Conservation (phyloP, 129 eudicot genomes). For the Escallonia herrerae region DNA sequence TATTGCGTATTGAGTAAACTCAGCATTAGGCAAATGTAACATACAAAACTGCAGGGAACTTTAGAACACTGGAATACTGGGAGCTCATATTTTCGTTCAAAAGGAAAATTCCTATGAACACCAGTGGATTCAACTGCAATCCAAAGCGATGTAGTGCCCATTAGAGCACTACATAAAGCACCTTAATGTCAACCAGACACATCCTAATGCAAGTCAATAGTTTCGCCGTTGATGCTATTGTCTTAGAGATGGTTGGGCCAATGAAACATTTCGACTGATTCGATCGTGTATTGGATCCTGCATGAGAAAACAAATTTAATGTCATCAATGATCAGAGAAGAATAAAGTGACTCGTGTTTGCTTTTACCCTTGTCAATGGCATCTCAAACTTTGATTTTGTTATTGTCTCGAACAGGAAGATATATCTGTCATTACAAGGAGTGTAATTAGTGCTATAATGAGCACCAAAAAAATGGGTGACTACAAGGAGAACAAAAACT, state of each 20-base stretch:
- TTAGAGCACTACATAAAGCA: not conserved
- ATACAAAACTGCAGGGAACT: too few relatives aligned
- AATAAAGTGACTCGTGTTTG: not conserved
- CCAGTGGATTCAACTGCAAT: not conserved
- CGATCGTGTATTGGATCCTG: slow-evolving; percentile 88
- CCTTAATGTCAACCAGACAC: not conserved
- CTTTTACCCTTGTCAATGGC: slow-evolving; percentile 43
- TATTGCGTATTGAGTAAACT: too few relatives aligned
- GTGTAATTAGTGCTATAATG: not conserved
- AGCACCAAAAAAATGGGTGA: not conserved
- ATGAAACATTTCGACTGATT: slow-evolving; percentile 64
- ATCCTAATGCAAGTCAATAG: not conserved
- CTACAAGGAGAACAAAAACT: not conserved
- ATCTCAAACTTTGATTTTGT: slow-evolving; percentile 70
- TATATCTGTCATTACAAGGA: slow-evolving; percentile 42
- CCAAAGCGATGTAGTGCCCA: too few relatives aligned
- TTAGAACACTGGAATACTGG: too few relatives aligned
- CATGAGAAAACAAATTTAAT: slow-evolving; percentile 14
- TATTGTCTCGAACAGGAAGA: slow-evolving; percentile 85
- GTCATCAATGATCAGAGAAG: not conserved
- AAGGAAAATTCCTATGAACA: not conserved
- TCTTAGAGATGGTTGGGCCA: slow-evolving; percentile 44
- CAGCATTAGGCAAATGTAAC: too few relatives aligned
- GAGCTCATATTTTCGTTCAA: not conserved
- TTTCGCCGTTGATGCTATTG: slow-evolving; percentile 9